Conservation (phyloP, 371 early-diverging fungal genomes). For the Rhizopus stolonifer region DNA sequence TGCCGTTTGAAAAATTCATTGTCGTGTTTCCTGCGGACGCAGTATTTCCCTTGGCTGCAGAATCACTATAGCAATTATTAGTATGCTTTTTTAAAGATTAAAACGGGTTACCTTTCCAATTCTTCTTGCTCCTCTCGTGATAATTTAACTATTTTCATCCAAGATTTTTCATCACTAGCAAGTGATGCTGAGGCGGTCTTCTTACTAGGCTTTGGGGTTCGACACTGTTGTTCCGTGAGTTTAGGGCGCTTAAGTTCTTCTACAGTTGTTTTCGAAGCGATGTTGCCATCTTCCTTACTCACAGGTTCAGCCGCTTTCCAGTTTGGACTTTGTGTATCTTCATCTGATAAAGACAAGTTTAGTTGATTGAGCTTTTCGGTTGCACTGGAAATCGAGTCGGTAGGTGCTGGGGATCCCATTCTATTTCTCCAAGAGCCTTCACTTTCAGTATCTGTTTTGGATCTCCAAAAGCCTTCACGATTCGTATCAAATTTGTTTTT, state of each 20-base stretch:
- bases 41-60: background rate
- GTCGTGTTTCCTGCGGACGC: constrained; percentile 15
- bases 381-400: background rate
- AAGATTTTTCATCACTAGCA: constrained; percentile 50
- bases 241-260: constrained; percentile 17
- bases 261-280: background rate
- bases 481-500: background rate
- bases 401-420: background rate
- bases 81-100: background rate
- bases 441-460: background rate
- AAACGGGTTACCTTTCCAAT: constrained; percentile 34
- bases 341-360: background rate
- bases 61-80: background rate
- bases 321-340: background rate
- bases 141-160: constrained; percentile 66
- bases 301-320: background rate
- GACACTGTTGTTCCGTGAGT: constrained; percentile 19
- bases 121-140: constrained; percentile 64
- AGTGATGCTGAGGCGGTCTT: background rate
- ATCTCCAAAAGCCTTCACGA: constrained; percentile 6
- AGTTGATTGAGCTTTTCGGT: background rate
- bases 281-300: background rate
- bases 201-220: constrained; percentile 4
- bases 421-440: background rate
- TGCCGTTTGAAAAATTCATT: background rate